Evolutionary conservation across 2,329 filamentous ascomycete genomes (phyloP), one percentile per base, ranked within the genome.

Genomic region (Ustulina deusta): DNA sequence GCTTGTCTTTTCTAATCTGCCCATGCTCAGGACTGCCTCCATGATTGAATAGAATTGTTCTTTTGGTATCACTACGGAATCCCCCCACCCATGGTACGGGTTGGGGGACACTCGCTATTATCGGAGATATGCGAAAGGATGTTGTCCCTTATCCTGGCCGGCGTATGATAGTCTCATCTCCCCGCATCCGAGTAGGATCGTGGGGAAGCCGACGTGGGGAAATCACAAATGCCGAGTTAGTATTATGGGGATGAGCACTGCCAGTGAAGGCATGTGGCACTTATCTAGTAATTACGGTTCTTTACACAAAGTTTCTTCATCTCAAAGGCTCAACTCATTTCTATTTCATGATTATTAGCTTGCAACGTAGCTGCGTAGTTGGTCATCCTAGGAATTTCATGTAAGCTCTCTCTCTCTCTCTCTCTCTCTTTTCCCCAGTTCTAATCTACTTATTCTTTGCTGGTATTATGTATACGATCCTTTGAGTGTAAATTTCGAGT

Each of bases 121-220:
- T 42, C 20, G 11, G 40, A 34, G 27, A 48, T 61, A 13, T 46
- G 27, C n/a, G 15, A 46, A 48, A 59, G 49, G 65, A 44, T 38
- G 25, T 51, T n/a, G 42, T 36, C 34, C 34, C 54, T 25, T 51
- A 29, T 36, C 65, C 40, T 42, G 20, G n/a, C 15, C 27, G 38
- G 60, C 48, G 60, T n/a, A 44, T 60, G 62, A 65, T 58, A 7
- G 17, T 27, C 17, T 15, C 6, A 10, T 54, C 48, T 67, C 61
- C 38, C 66, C 66, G 57, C 66, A 65, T n/a, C n/a, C 58, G 15
- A 62, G 52, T 3, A 55, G 29, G 32, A 55, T 40, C 52, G 40
- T 59, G 57, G 66, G 55, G 58, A 61, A 64, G 22, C 20, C 13
- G 7, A 20, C 25, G 32, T 11, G 48, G 49, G 32, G 57, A 42